Percentiles rank a stretch among this genome's conserved stretches.
Evolutionary conservation across 176 grass and related monocot species (phyloP).

Genomic region (Elaeis guineensis): DNA sequence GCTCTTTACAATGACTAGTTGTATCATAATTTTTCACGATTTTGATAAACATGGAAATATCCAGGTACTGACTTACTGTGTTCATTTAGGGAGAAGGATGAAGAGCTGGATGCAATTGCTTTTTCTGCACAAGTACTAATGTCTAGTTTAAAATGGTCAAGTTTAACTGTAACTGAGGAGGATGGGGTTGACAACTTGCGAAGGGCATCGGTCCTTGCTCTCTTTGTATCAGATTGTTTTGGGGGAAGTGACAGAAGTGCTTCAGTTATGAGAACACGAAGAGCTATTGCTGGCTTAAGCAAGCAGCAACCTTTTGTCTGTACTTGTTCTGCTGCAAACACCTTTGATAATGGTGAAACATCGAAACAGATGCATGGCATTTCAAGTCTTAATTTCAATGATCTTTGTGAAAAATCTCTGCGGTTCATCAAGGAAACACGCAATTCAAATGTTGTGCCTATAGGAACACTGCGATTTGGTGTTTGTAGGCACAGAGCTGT

Average conservation of each 20-base stretch:
- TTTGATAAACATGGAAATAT: constrained; percentile 10
- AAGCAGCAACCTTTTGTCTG: constrained; percentile 93
- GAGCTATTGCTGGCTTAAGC: constrained; percentile 62
- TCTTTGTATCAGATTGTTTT: constrained; percentile 99
- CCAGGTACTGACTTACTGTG: constrained; percentile 20
- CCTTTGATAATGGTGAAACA: constrained; percentile 24
- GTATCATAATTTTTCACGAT: constrained; percentile 3
- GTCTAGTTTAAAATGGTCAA: constrained; percentile 62
- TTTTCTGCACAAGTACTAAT: constrained; percentile 67
- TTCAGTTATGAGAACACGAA: constrained; percentile 55
- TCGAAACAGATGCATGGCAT: constrained; percentile 26
- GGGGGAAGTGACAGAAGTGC: constrained; percentile 79
- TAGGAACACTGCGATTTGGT: constrained; percentile 75
- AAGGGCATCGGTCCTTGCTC: constrained; percentile 75
- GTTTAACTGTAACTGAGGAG: constrained; percentile 39
- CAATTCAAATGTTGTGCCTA: constrained; percentile 87
- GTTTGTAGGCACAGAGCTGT: constrained; percentile 97
- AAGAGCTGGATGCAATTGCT: constrained; percentile 87
- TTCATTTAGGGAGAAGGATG: constrained; percentile 71
- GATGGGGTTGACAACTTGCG: constrained; percentile 48
- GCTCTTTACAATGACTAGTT: neutral
- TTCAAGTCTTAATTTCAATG: constrained; percentile 38
- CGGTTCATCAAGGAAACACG: constrained; percentile 71
- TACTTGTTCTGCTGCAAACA: constrained; percentile 56
- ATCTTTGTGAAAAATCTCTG: constrained; percentile 64